phyloP scores from a whole-genome alignment of 495 filamentous ascomycete genomes.

The Neurospora sp. region DNA sequence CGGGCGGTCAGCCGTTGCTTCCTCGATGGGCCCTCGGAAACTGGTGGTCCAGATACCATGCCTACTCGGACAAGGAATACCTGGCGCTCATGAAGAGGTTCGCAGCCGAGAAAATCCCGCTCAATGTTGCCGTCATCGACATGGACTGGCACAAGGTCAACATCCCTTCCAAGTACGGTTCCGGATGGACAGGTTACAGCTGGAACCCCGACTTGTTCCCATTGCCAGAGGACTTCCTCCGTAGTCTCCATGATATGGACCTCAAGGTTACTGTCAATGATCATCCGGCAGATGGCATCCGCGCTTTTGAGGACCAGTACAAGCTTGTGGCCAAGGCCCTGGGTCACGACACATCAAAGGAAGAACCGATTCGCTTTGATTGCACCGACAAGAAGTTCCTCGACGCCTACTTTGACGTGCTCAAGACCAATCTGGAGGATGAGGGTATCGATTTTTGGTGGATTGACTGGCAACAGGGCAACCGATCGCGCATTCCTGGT shows the following conservation, averaged over 20 bases:
- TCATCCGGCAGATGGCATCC: slow-evolving; percentile 46
- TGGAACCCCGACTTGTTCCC: slow-evolving; percentile 50
- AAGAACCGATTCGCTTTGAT: slow-evolving; percentile 45
- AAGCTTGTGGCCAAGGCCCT: slow-evolving; percentile 38
- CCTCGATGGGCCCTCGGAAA: slow-evolving; percentile 51
- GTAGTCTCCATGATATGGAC: slow-evolving; percentile 32
- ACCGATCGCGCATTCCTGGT: slow-evolving; percentile 37
- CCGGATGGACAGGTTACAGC: slow-evolving; percentile 52
- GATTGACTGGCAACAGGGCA: slow-evolving; percentile 56
- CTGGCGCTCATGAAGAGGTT: slow-evolving; percentile 43
- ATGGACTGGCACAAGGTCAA: slow-evolving; percentile 54
- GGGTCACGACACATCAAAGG: slow-evolving; percentile 30
- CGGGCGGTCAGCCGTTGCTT: slow-evolving; percentile 43
- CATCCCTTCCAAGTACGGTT: slow-evolving; percentile 20
- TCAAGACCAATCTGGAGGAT: slow-evolving; percentile 40
- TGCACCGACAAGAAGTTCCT: slow-evolving; percentile 39
- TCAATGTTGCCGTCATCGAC: slow-evolving; percentile 46
- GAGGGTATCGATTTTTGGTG: slow-evolving; percentile 50
- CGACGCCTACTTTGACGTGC: slow-evolving; percentile 47
- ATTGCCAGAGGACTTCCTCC: slow-evolving; percentile 33
- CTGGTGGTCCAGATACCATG: slow-evolving; percentile 54
- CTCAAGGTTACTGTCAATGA: slow-evolving; percentile 45
- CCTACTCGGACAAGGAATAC: slow-evolving; percentile 41
- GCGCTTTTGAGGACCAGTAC: slow-evolving; percentile 43
- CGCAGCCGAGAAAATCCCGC: slow-evolving; percentile 33